Base-by-base conservation (phyloP, 108 stramenopile species). In the Conticribra weissflogii region DNA sequence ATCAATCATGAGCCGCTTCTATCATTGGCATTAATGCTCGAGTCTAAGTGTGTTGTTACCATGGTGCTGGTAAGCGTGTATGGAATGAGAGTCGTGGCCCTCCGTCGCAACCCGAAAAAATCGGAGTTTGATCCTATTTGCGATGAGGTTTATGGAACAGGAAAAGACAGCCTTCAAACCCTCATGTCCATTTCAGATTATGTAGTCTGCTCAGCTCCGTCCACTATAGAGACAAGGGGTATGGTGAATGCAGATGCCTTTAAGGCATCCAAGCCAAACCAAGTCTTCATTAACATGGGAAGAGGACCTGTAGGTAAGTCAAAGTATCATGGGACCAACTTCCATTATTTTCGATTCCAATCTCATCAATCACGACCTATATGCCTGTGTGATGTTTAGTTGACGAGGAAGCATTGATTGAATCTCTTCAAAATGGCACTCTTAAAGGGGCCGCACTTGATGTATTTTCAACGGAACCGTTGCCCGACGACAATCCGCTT, bases 41-140 rank as follows among this genome's bases (percentile, higher is more conserved):
- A n/a, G n/a, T n/a, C n/a, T n/a, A n/a, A n/a, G n/a, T n/a, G n/a
- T n/a, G n/a, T n/a, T n/a, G n/a, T n/a, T n/a, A n/a, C n/a, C n/a
- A n/a, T n/a, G n/a, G n/a, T n/a, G n/a, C 12, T 9, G 12, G 12
- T 41, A 0, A 76, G 70, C 19, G 76, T 60, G 12, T 92, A 88
- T 73, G 88, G 91, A 15, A 95, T 95, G 91, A 73, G 61, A 33
- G 69, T 96, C 27, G 54, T 88, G n/a, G 94, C 91, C 8, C 76
- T 95, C 5, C 59, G 89, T 5, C 78, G 88, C 25, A 78, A 88
- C 71, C 89, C 89, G 12, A 54, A 57, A 25, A 70, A 85, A n/a
- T 76, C 76, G 15, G 74, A 44, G 46, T 47, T 53, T 32, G 88
- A 88, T 83, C 76, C 81, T 16, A 56, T 75, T 3, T 86, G 83